Percentiles rank a stretch among this genome's conserved stretches.
Conservation (phyloP, 257 asterid genomes). For the Jasminum sambac region DNA sequence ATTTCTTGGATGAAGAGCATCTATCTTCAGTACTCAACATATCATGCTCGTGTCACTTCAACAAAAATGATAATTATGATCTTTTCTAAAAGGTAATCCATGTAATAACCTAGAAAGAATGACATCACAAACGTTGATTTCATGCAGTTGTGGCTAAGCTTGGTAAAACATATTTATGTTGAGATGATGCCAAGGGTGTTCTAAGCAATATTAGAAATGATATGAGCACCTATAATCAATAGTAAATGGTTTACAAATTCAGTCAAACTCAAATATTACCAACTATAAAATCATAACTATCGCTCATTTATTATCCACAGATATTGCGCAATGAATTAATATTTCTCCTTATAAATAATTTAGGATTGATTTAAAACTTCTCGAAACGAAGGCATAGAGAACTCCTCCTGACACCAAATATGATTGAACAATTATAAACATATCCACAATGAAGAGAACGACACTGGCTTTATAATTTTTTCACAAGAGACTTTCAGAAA, state of each 20-base stretch:
- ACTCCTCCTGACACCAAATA: neutral
- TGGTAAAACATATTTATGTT: neutral
- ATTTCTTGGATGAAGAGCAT: neutral
- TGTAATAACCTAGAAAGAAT: neutral
- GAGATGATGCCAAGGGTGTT: neutral
- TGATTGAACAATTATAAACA: neutral
- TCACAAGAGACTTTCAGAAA: no score
- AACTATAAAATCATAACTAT: no score
- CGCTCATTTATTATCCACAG: no score
- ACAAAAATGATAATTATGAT: neutral
- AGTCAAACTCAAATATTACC: no score
- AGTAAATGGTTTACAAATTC: no score
- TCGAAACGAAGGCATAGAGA: neutral
- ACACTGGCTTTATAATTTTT: neutral
- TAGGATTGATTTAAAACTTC: no score
- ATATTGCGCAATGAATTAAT: no score
- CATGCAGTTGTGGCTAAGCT: neutral
- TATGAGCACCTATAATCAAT: no score
- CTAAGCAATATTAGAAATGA: neutral
- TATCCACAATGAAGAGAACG: conserved; percentile 9
- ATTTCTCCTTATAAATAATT: no score
- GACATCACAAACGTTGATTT: neutral
- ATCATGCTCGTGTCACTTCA: neutral
- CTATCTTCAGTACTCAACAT: neutral
- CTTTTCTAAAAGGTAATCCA: neutral